These are phyloP conservation scores for Ambispora gerdemannii DNA, from an alignment of 192 early-diverging fungal species.

Conservation along the genomic window DNA sequence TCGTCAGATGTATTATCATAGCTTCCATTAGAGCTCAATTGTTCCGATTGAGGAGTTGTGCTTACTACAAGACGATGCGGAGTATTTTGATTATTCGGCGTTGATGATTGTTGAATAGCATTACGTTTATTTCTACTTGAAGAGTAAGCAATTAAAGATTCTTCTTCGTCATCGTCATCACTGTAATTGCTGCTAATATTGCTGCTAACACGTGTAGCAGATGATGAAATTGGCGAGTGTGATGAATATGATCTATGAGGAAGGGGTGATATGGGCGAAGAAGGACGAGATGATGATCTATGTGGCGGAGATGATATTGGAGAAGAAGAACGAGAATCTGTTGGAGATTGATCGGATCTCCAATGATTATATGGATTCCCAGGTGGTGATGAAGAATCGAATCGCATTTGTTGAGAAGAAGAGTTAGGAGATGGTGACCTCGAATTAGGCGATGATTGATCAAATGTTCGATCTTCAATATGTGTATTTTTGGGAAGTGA, in stretches of 20 bases:
- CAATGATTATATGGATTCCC: background rate
- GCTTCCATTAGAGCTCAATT: constrained; percentile 15
- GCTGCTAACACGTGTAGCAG: background rate
- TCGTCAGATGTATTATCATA: constrained; percentile 23
- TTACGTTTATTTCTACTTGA: background rate
- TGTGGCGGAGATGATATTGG: background rate
- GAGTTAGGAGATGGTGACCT: background rate
- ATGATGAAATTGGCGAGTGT: background rate
- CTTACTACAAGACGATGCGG: background rate
- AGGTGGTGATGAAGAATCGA: background rate
- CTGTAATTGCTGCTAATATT: background rate
- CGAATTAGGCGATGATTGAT: background rate
- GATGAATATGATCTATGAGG: background rate
- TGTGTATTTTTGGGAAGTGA: no score
- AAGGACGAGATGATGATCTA: background rate
- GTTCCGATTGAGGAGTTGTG: background rate
- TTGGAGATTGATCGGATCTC: background rate
- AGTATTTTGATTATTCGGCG: background rate
- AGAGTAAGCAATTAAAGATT: background rate
- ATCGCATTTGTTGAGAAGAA: background rate
- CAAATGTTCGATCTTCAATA: no score
- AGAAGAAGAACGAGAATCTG: background rate
- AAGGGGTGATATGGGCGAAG: background rate
- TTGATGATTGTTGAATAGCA: background rate
- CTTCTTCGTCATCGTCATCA: background rate